A percentile compares a stretch with the other conserved stretches of the same genome.
Evolutionary conservation across 805 yeast species (phyloP).

Genomic region (Ogataea sp.): DNA sequence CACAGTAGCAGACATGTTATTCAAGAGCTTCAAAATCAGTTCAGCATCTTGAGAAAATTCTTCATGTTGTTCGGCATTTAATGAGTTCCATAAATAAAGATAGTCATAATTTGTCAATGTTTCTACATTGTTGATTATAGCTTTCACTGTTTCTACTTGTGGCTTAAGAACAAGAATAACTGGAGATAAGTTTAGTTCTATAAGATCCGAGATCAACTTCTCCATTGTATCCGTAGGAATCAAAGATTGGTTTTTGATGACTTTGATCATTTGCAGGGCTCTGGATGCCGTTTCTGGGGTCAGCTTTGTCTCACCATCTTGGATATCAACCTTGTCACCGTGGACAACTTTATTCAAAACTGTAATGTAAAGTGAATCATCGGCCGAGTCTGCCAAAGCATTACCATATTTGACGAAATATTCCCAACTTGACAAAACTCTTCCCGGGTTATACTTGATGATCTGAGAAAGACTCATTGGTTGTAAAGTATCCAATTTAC

Average conservation of each 20-base stretch:
- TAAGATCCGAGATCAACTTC: slow-evolving; percentile 10
- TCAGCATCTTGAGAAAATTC: not conserved
- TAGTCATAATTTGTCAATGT: slow-evolving; percentile 12
- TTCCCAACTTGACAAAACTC: slow-evolving; percentile 26
- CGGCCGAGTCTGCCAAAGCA: slow-evolving; percentile 1
- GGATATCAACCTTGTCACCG: slow-evolving; percentile 16
- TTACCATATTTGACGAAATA: slow-evolving; percentile 10
- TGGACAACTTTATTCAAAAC: slow-evolving; percentile 13
- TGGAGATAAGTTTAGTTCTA: slow-evolving; percentile 11
- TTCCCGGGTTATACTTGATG: slow-evolving; percentile 27
- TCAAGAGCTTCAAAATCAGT: slow-evolving; percentile 1
- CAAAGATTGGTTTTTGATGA: slow-evolving; percentile 7
- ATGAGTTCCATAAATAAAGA: slow-evolving; percentile 12
- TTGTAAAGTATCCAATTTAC: slow-evolving; percentile 2
- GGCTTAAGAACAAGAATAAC: slow-evolving; percentile 9
- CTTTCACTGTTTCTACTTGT: slow-evolving; percentile 2
- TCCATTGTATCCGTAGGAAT: slow-evolving; percentile 5
- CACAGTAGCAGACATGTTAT: not conserved
- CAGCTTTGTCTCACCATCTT: slow-evolving; percentile 12
- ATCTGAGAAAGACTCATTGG: slow-evolving; percentile 2
- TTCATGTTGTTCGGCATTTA: slow-evolving; percentile 1
- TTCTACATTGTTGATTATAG: slow-evolving; percentile 2
- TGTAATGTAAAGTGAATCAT: slow-evolving; percentile 6
- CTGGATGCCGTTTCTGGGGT: slow-evolving; percentile 6
- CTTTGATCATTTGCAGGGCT: slow-evolving; percentile 8